Conservation (phyloP, 78 protist genomes). For the Dictyostelium brefeldianum region DNA sequence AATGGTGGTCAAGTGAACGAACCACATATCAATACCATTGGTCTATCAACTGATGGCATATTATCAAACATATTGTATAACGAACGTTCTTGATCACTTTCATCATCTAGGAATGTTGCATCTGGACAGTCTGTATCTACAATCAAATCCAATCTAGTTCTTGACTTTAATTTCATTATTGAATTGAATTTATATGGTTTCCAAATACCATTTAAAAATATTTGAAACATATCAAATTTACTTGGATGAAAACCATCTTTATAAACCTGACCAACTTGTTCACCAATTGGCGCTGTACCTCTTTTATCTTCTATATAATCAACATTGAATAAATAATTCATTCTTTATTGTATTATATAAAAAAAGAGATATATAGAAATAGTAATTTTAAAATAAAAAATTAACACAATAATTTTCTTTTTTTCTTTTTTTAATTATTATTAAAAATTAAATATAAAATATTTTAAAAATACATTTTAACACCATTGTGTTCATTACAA, state of each 20-base stretch:
- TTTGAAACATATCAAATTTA: slow-evolving; percentile 35
- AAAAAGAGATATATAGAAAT: too few species aligned
- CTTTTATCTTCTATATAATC: neutral
- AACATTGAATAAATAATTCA: slow-evolving; percentile 6
- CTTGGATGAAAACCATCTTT: slow-evolving; percentile 57
- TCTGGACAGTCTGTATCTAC: slow-evolving; percentile 26
- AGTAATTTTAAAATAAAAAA: too few species aligned
- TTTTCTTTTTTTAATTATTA: too few species aligned
- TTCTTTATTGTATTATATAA: neutral
- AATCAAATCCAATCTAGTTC: neutral
- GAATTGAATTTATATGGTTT: slow-evolving; percentile 22
- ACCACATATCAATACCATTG: slow-evolving; percentile 57
- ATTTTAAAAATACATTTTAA: too few species aligned
- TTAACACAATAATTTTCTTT: neutral
- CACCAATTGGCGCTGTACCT: neutral
- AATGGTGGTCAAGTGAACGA: slow-evolving; percentile 73
- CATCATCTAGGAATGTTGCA: slow-evolving; percentile 17
- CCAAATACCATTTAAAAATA: slow-evolving; percentile 59
- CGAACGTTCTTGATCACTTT: neutral
- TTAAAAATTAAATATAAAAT: too few species aligned
- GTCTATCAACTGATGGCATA: neutral
- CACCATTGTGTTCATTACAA: too few species aligned
- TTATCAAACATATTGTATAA: slow-evolving; percentile 15
- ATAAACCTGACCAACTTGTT: neutral
- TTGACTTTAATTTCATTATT: neutral